Base-by-base conservation (phyloP, 2,329 filamentous ascomycete species). In the Arthrobotrys musiformis region DNA sequence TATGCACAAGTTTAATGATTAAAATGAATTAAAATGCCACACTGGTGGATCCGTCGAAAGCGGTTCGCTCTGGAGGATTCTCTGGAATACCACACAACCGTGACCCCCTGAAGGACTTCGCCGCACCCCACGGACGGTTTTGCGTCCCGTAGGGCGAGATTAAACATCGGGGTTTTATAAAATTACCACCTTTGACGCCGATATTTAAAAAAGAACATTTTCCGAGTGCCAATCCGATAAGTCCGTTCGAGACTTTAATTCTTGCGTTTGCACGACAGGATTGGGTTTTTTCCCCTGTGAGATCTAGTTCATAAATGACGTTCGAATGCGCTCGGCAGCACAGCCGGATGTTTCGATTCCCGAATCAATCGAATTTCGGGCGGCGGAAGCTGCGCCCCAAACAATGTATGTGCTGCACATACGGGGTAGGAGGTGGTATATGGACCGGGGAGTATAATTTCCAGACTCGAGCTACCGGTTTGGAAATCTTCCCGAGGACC, bases 21-120 rank as follows among this genome's bases (percentile, higher is more conserved):
- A 22, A 61, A 69, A 50, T 56, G 64, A 40, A 63, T 35, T 24
- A n/a, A 61, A 70, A 61, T 58, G 66, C 66, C 54, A 72, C 33
- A 52, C 35, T 58, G 11, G 54, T 58, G 54, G 54, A 19, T 26
- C 33, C 30, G 11, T 42, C 19, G 9, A n/a, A n/a, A 26, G 54
- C 54, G 54, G 54, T 28, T 50, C 46, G 22, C 17, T 11, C 44
- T 17, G 8, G 30, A 58, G 30, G 52, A 37, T 58, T 58, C 52
- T 22, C 30, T 19, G 50, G 26, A 28, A 17, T 15, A n/a, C n/a
- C n/a, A n/a, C n/a, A n/a, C n/a, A n/a, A n/a, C n/a, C 26, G n/a
- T 19, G n/a, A 19, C 5, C 50, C 50, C 50, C 50, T 56, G 30
- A 42, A 42, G 48, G 17, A 7, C 50, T 35, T 56, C 50, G n/a